Conservation (phyloP, 768 basidiomycete species). For the Scleroderma bovista region DNA sequence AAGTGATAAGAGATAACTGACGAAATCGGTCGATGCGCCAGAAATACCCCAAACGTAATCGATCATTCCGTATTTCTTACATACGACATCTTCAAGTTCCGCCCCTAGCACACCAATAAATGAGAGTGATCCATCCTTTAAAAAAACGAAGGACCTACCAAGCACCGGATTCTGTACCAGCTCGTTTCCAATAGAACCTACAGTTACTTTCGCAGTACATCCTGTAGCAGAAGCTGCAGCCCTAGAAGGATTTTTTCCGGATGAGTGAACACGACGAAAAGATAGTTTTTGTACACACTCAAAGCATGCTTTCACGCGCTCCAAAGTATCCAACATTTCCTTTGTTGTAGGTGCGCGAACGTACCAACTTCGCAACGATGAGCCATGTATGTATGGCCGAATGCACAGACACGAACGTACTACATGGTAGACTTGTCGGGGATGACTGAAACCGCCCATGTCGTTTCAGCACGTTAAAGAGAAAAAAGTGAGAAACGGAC, state of each 20-base stretch:
- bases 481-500: conserved; percentile 33
- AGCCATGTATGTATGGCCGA: neutral
- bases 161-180: conserved; percentile 65
- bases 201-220: conserved; percentile 45
- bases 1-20: conserved; percentile 30
- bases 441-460: conserved; percentile 47
- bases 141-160: conserved; percentile 29
- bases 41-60: conserved; percentile 65
- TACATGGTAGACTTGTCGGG: conserved; percentile 74
- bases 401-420: conserved; percentile 33
- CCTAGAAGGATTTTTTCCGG: conserved; percentile 29
- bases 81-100: conserved; percentile 57
- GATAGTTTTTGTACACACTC: conserved; percentile 38
- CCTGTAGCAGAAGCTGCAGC: conserved; percentile 66
- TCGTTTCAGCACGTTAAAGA: neutral
- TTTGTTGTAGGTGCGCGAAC: conserved; percentile 66
- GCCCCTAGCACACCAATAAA: conserved; percentile 36
- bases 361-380: conserved; percentile 45
- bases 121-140: neutral
- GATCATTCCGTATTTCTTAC: conserved; percentile 55
- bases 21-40: conserved; percentile 79
- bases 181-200: conserved; percentile 39
- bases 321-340: conserved; percentile 51
- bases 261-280: neutral
- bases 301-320: conserved; percentile 68